Conservation (phyloP, 2,329 filamentous ascomycete genomes). For the Xylaria sp. region DNA sequence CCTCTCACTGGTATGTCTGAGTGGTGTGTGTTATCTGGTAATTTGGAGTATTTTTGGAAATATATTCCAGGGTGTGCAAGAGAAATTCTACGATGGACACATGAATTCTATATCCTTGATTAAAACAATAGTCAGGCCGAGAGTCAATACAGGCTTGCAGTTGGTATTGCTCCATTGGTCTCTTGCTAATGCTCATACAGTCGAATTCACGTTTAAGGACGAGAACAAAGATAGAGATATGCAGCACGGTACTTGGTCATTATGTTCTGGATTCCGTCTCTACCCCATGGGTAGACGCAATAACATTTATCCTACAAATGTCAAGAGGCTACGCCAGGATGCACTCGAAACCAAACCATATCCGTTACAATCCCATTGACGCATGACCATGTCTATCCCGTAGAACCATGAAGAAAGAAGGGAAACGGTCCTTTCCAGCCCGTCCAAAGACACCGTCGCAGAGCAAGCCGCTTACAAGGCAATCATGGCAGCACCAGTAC, state of each 20-base stretch:
- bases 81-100: too few species aligned
- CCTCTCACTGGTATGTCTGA: not conserved
- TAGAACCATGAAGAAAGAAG: conserved; percentile 8
- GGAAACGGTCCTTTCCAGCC: not conserved
- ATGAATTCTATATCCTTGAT: not conserved
- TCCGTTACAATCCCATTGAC: conserved; percentile 4
- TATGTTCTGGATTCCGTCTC: conserved; percentile 10
- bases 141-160: too few species aligned
- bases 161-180: too few species aligned
- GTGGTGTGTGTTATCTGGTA: not conserved
- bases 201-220: too few species aligned
- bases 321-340: conserved; percentile 13
- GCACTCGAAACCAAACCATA: conserved; percentile 5
- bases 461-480: conserved; percentile 38
- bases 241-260: not conserved
- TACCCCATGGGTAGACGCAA: conserved; percentile 15
- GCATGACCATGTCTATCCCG: conserved; percentile 14
- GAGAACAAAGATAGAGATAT: not conserved
- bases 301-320: conserved; percentile 23
- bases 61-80: too few species aligned
- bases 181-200: too few species aligned
- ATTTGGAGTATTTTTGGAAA: too few species aligned
- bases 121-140: not conserved
- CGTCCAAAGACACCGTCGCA: not conserved
- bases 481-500: conserved; percentile 49